phyloP scores from a whole-genome alignment of 2,329 filamentous ascomycete species.

The Rhinocladiella mackenziei region DNA sequence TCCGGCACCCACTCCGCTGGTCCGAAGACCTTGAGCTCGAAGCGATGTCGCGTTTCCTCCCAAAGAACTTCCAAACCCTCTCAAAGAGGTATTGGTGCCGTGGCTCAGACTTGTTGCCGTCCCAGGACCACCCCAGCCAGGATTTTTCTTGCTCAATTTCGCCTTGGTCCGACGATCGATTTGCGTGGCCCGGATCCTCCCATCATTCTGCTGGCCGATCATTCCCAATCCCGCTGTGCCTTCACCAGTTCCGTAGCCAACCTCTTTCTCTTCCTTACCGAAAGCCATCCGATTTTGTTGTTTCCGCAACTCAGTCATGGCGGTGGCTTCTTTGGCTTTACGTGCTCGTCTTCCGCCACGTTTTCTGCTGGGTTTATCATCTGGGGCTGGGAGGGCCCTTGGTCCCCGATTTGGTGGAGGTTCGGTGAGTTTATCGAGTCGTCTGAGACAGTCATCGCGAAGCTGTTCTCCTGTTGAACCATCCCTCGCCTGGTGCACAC shows the following conservation, averaged over 20 bases:
- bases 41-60: conserved; percentile 62
- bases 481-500: conserved; percentile 74
- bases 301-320: conserved; percentile 94
- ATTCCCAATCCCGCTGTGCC: conserved; percentile 86
- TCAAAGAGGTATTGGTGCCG: conserved; percentile 70
- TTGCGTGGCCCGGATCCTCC: conserved; percentile 81
- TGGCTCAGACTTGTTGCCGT: conserved; percentile 54
- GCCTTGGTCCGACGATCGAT: conserved; percentile 91
- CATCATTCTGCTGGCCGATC: conserved; percentile 85
- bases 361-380: conserved; percentile 92
- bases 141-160: conserved; percentile 90
- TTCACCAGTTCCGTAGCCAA: conserved; percentile 83
- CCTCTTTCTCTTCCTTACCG: conserved; percentile 89
- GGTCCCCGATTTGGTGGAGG: conserved; percentile 84
- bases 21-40: conserved; percentile 71
- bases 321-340: conserved; percentile 93
- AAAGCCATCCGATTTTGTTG: conserved; percentile 96
- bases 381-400: conserved; percentile 82
- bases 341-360: conserved; percentile 83
- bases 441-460: conserved; percentile 74
- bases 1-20: conserved; percentile 76
- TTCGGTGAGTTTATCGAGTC: conserved; percentile 88
- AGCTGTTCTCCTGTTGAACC: conserved; percentile 80
- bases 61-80: conserved; percentile 62
- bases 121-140: conserved; percentile 73